These are phyloP conservation scores for Dothideomycetes sp. DNA, from an alignment of 2,329 filamentous ascomycete species.

Conservation along the genomic window DNA sequence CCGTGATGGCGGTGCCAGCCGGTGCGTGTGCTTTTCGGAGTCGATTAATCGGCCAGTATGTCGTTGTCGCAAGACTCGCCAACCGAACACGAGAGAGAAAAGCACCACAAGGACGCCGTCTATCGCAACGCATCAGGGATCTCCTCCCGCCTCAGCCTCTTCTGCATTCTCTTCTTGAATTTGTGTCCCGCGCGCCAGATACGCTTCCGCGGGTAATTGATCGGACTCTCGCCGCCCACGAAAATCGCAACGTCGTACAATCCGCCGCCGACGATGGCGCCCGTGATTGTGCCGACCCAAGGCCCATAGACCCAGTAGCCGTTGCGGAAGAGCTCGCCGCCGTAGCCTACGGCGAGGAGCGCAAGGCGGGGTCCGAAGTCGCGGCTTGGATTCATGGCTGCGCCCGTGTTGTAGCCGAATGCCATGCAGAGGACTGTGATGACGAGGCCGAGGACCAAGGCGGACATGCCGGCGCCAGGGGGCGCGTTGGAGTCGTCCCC, in stretches of 20 bases:
- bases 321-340: conserved; percentile 23
- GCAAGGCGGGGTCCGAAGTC: conserved; percentile 41
- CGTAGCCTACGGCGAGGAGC: conserved; percentile 33
- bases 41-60: too few species aligned
- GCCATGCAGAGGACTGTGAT: conserved; percentile 26
- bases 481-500: conserved; percentile 21
- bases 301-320: conserved; percentile 38
- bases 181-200: conserved; percentile 8
- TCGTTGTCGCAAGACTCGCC: too few species aligned
- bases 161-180: conserved; percentile 2
- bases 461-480: conserved; percentile 39
- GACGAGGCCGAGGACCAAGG: conserved; percentile 37
- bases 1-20: too few species aligned
- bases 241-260: conserved; percentile 42
- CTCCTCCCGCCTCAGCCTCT: neutral
- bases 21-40: too few species aligned
- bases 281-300: conserved; percentile 29
- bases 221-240: conserved; percentile 35
- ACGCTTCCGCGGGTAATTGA: conserved; percentile 36
- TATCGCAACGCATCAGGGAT: neutral
- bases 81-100: too few species aligned
- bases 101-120: too few species aligned
- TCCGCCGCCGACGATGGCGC: conserved; percentile 32
- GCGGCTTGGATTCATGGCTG: conserved; percentile 37
- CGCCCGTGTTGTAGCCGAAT: conserved; percentile 38